Base-by-base conservation (phyloP, 305 asterid genomes). In the Fraxinus latifolia region DNA sequence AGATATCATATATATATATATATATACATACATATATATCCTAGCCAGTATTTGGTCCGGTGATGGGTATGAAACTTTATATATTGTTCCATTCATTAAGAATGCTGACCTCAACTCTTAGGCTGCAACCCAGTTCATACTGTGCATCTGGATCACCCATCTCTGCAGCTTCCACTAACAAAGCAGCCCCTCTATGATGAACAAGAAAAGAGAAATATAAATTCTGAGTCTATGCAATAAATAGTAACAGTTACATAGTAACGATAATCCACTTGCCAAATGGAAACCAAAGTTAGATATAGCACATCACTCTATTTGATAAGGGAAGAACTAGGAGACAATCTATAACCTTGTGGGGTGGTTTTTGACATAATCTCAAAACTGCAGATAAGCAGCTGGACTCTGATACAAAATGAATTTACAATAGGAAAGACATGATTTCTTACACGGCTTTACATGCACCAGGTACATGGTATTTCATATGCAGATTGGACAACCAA, bases 91-190 rank as follows among this genome's bases (percentile, higher is more conserved):
- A 27, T 31, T 27, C 42, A 58, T 27, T 47, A 84, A 27, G 68
- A 83, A 85, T 80, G 79, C 93, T 80, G 62, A 95, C 99, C 91
- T 93, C 96, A 14, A 93, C 89, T 90, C 99, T 91, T 82, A 95
- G 87, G 80, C 85, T 90, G 87, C 97, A 91, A 80, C 94, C 99
- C 71, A 95, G 87, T 58, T 92, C 98, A 85, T 90, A 95, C 50
- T 84, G 97, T 68, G 98, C 97, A 79, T 95, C 98, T 74, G 97
- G 91, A 83, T 95, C 88, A 58, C 99, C 99, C 99, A 93, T 95
- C 87, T 95, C 98, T 50, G 97, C 98, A 86, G 99, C 98, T 89
- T 95, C 99, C 44, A 95, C 92, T 82, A 95, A 90, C 88, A 95
- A 93, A 76, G 99, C 98, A 87, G 98, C 98, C 25, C 98, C 98